Conservation (phyloP, 805 yeast genomes). For the Candida boleticola region DNA sequence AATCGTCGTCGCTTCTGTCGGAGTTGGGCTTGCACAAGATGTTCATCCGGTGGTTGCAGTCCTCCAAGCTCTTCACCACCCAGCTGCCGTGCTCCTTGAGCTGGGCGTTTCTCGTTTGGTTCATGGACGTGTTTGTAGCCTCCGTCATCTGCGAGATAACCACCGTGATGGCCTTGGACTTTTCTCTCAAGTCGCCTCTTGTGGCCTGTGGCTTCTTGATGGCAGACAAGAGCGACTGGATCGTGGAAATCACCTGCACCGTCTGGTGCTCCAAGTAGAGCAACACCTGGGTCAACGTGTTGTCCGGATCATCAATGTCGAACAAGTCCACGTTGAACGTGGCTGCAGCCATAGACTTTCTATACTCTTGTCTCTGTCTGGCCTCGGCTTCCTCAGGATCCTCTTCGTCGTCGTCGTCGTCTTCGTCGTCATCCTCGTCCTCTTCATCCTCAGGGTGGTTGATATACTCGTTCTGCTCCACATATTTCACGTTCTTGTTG, state of each 20-base stretch:
- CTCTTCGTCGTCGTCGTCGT: slow-evolving; percentile 19
- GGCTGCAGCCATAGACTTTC: slow-evolving; percentile 49
- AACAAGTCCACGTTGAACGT: slow-evolving; percentile 71
- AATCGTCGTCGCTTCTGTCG: slow-evolving; percentile 50
- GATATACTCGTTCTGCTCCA: slow-evolving; percentile 7
- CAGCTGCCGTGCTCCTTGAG: slow-evolving; percentile 88
- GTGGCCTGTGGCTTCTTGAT: slow-evolving; percentile 77
- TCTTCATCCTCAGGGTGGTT: slow-evolving; percentile 14
- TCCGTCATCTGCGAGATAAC: slow-evolving; percentile 87
- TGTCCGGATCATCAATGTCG: slow-evolving; percentile 84
- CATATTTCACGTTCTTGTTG: neutral
- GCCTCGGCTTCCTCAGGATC: slow-evolving; percentile 33
- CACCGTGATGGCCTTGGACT: slow-evolving; percentile 70
- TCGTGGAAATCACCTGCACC: slow-evolving; percentile 84
- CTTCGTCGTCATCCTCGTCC: slow-evolving; percentile 16
- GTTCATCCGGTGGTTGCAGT: slow-evolving; percentile 82
- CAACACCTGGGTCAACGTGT: slow-evolving; percentile 79
- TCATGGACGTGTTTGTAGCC: slow-evolving; percentile 85
- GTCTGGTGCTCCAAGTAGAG: slow-evolving; percentile 91
- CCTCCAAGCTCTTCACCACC: slow-evolving; percentile 83
- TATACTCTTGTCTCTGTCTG: slow-evolving; percentile 42
- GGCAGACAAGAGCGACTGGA: slow-evolving; percentile 75
- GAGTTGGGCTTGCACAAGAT: slow-evolving; percentile 52
- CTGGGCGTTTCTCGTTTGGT: slow-evolving; percentile 79
- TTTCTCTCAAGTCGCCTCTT: slow-evolving; percentile 67